Conservation (phyloP, 1,284 basidiomycete genomes). For the Cutaneotrichosporon sp. region DNA sequence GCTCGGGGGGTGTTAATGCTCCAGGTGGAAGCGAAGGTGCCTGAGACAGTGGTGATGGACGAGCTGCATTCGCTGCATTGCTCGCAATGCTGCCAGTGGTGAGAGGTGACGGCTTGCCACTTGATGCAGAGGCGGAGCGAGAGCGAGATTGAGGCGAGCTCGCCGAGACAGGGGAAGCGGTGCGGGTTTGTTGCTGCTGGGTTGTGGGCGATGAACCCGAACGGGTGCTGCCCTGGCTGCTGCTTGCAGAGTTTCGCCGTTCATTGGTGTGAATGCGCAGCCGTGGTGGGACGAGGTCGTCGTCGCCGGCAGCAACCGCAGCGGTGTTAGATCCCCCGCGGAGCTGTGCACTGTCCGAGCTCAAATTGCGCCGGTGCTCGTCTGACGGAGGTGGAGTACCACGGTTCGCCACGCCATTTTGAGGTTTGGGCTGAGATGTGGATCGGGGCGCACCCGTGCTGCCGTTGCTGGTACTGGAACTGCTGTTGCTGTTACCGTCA, state of each 20-base stretch:
- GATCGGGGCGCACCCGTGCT: constrained; percentile 4
- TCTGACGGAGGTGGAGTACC: constrained; percentile 3
- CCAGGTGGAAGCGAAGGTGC: constrained; percentile 17
- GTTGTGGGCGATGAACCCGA: background rate
- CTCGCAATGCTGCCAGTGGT: constrained; percentile 37
- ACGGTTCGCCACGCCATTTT: background rate
- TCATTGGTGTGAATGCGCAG: constrained; percentile 7
- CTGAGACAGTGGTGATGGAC: constrained; percentile 37
- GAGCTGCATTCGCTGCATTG: constrained; percentile 14
- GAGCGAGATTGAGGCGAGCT: constrained; percentile 5
- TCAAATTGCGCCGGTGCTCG: constrained; percentile 7
- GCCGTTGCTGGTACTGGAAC: background rate
- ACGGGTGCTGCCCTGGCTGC: constrained; percentile 11
- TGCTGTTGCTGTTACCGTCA: constrained; percentile 6
- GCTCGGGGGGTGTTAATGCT: constrained; percentile 48
- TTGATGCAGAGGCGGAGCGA: constrained; percentile 2
- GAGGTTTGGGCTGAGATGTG: constrained; percentile 1
- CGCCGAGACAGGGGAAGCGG: background rate
- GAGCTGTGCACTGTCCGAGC: constrained; percentile 3
- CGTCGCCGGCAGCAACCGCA: background rate
- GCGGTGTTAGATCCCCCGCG: background rate
- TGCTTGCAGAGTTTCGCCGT: constrained; percentile 15
- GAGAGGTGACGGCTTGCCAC: constrained; percentile 22
- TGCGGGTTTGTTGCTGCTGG: background rate
- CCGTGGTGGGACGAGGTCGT: constrained; percentile 15